Conservation (phyloP, 208 protist species). For the Lotmaria passim region DNA sequence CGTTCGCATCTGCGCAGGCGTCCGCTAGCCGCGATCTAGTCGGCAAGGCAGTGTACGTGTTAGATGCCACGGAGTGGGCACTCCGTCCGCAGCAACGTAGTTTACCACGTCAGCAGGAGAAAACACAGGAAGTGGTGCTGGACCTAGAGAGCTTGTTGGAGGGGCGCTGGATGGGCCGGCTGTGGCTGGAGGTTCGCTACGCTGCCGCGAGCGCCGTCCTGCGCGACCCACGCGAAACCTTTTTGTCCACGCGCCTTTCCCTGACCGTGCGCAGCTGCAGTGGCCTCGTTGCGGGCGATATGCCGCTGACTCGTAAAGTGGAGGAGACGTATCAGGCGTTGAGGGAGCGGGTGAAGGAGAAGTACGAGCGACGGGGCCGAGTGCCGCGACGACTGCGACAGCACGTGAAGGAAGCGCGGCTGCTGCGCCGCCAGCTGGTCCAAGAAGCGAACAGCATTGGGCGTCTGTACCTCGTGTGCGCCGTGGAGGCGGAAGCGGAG, state of each 20-base stretch:
- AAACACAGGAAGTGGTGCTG: slow-evolving; percentile 19
- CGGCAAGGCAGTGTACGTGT: slow-evolving; percentile 12
- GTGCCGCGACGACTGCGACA: slow-evolving; percentile 27
- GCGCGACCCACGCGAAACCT: slow-evolving; percentile 9
- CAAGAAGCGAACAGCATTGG: background rate
- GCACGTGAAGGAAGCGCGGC: slow-evolving; percentile 22
- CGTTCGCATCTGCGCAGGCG: background rate
- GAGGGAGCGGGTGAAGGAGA: slow-evolving; percentile 10
- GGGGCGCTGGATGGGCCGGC: slow-evolving; percentile 27
- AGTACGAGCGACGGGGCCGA: slow-evolving; percentile 11
- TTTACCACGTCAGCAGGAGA: background rate
- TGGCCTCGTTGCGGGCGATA: slow-evolving; percentile 23
- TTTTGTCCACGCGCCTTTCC: slow-evolving; percentile 10
- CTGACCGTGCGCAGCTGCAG: slow-evolving; percentile 14
- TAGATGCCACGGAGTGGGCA: slow-evolving; percentile 1
- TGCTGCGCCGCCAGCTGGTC: slow-evolving; percentile 21
- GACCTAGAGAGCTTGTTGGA: slow-evolving; percentile 23
- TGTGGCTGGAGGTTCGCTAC: slow-evolving; percentile 14
- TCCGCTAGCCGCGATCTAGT: background rate
- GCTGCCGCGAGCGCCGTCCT: background rate
- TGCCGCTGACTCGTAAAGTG: slow-evolving; percentile 2
- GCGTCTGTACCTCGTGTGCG: slow-evolving; percentile 7
- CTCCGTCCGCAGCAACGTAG: background rate
- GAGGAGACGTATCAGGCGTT: slow-evolving; percentile 27
- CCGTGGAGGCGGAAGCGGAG: too few relatives aligned